Base-by-base conservation (phyloP, 1,284 basidiomycete species). In the Trichosporon coremiiforme region DNA sequence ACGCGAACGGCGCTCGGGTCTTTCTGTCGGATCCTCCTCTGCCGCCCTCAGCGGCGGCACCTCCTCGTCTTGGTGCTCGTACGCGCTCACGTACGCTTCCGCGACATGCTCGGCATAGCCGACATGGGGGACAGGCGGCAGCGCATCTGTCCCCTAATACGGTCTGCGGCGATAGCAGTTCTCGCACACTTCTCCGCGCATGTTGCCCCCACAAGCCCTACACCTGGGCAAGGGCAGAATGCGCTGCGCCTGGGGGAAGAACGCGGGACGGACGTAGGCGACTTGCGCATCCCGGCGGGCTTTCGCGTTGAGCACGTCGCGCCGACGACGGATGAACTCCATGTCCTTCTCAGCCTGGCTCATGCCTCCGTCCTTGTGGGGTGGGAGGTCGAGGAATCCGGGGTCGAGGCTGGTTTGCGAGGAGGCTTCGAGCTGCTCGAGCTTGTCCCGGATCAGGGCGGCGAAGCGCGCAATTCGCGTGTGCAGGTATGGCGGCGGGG, bases 301-400 rank as follows among this genome's bases (percentile, higher is more conserved):
- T 64, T 79, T 78, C 29, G 75, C 75, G 64, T 75, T 81, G 25
- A 82, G 73, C 20, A 72, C 75, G 55, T 79, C 76, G 17, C 81
- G 69, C 2, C 81, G 71, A 45, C 74, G 73, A 1, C 79, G 72
- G n/a, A 82, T 80, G 10, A 78, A 65, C 60, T 79, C 77, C 81
- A 82, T 82, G 47, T 82, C 81, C 64, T 71, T 73, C 73, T 82
- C 81, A 2, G 79, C 80, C 12, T 74, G 72, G 1, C 75, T 70
- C 66, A 73, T 70, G 29, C 29, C 57, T 15, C 73, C 75, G 47
- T 70, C 69, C 20, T 65, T 63, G 31, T 67, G 57, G 0, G 75
- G 71, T 0, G 75, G 70, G 2, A 68, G 35, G 4, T 50, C 67
- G 29, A 66, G 45, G 69, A 79, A 76, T 0, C 65, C 66, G 0